A percentile compares a stretch with the other conserved stretches of the same genome.
phyloP scores from a whole-genome alignment of 345 rosid species.

The Lepidium didymum region DNA sequence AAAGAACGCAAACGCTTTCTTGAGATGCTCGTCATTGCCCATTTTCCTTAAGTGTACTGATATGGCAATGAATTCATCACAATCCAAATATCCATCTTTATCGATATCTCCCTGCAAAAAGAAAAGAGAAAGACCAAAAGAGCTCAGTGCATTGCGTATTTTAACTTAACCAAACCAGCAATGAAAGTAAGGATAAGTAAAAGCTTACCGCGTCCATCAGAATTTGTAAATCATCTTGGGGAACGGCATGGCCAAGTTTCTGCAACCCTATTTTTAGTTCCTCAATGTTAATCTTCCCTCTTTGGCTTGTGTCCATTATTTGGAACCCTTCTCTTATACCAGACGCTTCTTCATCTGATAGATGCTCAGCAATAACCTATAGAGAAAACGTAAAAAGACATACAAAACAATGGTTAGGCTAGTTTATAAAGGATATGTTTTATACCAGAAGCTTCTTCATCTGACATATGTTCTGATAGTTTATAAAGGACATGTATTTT shows the following conservation, averaged over 20 bases:
- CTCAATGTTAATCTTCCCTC: conserved; percentile 80
- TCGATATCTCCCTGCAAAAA: conserved; percentile 77
- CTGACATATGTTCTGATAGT: not conserved
- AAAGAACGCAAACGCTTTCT: conserved; percentile 78
- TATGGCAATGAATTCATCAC: conserved; percentile 83
- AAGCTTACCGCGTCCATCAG: conserved; percentile 91
- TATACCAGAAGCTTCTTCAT: no score
- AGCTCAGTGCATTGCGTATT: not conserved
- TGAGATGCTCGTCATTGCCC: conserved; percentile 82
- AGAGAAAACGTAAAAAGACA: not conserved
- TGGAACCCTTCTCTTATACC: conserved; percentile 86
- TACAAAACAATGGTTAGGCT: not conserved
- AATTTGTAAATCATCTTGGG: conserved; percentile 82
- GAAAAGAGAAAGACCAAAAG: conserved; percentile 24
- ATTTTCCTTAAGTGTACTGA: conserved; percentile 89
- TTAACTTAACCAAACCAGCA: not conserved
- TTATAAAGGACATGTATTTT: conserved; percentile 4
- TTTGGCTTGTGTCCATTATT: conserved; percentile 67
- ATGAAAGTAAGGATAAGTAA: not conserved
- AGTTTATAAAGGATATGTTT: not conserved
- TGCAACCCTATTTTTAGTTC: conserved; percentile 74
- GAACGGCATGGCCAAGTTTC: conserved; percentile 65
- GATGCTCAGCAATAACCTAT: conserved; percentile 92
- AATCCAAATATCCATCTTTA: conserved; percentile 69
- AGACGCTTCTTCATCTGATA: conserved; percentile 90